Conservation (phyloP, 352 stramenopile genomes). For the Plasmopara viticola region DNA sequence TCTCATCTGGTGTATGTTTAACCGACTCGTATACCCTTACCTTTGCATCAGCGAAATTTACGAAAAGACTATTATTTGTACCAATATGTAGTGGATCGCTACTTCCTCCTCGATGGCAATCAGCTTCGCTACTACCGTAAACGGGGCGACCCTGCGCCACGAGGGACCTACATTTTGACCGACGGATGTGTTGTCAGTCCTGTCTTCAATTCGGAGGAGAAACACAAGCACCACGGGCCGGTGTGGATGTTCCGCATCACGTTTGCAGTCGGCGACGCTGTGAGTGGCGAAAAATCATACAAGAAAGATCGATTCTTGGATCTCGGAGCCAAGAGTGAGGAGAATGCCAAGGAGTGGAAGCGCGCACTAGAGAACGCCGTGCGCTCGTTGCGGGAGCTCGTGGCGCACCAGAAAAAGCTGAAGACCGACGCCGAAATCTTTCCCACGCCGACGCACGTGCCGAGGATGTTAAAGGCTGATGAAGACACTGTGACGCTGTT, state of each 20-base stretch:
- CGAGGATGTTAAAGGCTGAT: constrained; percentile 63
- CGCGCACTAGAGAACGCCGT: constrained; percentile 73
- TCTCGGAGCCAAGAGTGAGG: constrained; percentile 80
- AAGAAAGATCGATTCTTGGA: constrained; percentile 87
- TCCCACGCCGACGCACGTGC: constrained; percentile 54
- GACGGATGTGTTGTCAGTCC: constrained; percentile 68
- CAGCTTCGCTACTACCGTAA: constrained; percentile 86
- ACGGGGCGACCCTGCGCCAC: constrained; percentile 70
- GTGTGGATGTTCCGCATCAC: constrained; percentile 89
- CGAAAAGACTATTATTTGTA: constrained; percentile 6
- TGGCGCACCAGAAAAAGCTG: constrained; percentile 66
- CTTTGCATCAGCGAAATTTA: background rate
- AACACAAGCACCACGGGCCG: constrained; percentile 80
- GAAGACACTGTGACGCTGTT: constrained; percentile 83
- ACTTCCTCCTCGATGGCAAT: constrained; percentile 83
- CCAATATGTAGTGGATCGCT: constrained; percentile 58
- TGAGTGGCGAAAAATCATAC: constrained; percentile 72
- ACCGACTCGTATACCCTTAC: constrained; percentile 1
- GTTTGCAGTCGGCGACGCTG: constrained; percentile 58
- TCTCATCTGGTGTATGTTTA: constrained; percentile 79
- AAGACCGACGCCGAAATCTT: constrained; percentile 74
- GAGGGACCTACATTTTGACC: constrained; percentile 81
- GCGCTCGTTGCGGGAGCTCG: constrained; percentile 63
- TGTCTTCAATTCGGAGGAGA: constrained; percentile 86
- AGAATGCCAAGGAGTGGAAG: constrained; percentile 77